Base-by-base conservation (phyloP, 2,329 filamentous ascomycete genomes). In the Fusarium succisae region DNA sequence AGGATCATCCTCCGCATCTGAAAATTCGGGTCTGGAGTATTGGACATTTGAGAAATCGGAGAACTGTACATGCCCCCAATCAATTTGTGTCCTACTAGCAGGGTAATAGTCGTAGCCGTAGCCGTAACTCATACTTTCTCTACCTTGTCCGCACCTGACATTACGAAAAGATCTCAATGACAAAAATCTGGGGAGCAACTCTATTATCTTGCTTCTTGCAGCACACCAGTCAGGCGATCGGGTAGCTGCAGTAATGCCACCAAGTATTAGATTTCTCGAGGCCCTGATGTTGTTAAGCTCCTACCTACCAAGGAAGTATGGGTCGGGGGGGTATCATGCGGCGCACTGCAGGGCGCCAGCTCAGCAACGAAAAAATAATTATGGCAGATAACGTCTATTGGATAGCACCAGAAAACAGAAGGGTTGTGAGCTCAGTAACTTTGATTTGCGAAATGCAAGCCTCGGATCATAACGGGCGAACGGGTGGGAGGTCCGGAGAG, bases 1-100 rank as follows among this genome's bases (percentile, higher is more conserved):
- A 24, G 60, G 50, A 57, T 70, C 77, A 59, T 80, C 77, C 44
- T 84, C 84, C 20, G 77, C 78, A n/a, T 86, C 85, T 56, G 83
- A 83, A 64, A 86, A 81, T 44, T 81, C 79, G 15, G 78, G 72
- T 58, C 83, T 78, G 59, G 81, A 82, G 75, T 82, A 86, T 70
- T 85, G 80, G 57, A 86, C 78, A 38, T 84, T 80, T 69, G 82
- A 84, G 79, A 83, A 86, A 75, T 86, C 79, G 70, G 84, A 82
- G 68, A 80, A 83, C 73, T 85, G 81, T 64, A 86, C 80, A 72
- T 82, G 75, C 66, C 77, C 76, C 73, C 78, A 83, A 76, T 83
- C 80, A 79, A 83, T 66, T 70, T 82, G 80, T 65, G 83, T 76
- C 82, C 84, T 80, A 60, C 79, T 80, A 61, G 80, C 79, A 50